Conservation (phyloP, 1,284 basidiomycete species). For the Ganoderma leucocontextum region DNA sequence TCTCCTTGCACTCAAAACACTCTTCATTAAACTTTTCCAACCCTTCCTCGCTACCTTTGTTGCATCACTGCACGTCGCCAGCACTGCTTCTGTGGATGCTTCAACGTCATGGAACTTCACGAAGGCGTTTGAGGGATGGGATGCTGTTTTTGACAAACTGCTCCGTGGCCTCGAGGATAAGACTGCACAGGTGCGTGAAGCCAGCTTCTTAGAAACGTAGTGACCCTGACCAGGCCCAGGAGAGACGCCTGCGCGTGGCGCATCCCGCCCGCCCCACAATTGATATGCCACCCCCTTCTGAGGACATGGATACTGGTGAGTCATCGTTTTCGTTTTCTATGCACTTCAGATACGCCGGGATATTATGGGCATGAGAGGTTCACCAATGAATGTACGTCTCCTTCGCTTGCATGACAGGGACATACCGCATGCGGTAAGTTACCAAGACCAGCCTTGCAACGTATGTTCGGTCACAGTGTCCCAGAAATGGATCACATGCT, state of each 20-base stretch:
- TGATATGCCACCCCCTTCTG: constrained; percentile 60
- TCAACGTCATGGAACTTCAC: constrained; percentile 70
- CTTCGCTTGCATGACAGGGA: neutral
- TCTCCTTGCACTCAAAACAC: constrained; percentile 77
- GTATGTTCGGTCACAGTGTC: neutral
- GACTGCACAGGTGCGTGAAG: constrained; percentile 64
- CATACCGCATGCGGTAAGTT: neutral
- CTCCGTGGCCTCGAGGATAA: constrained; percentile 81
- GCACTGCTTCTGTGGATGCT: constrained; percentile 49
- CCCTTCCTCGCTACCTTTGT: constrained; percentile 85
- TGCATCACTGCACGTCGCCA: constrained; percentile 76
- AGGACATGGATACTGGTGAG: constrained; percentile 64
- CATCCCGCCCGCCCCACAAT: constrained; percentile 50
- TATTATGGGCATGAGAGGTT: neutral
- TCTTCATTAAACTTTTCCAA: constrained; percentile 88
- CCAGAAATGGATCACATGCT: neutral
- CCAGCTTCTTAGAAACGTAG: neutral
- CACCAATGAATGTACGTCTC: neutral
- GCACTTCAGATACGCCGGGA: too few relatives aligned
- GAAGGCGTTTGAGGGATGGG: constrained; percentile 83
- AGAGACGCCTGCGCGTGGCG: constrained; percentile 70
- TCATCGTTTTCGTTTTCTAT: constrained; percentile 28
- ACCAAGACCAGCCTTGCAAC: too few relatives aligned
- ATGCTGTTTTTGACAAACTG: constrained; percentile 80
- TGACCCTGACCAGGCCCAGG: constrained; percentile 48